These are phyloP conservation scores for Hypoxylon sp. DNA, from an alignment of 2,329 filamentous ascomycete species.

Conservation along the genomic window DNA sequence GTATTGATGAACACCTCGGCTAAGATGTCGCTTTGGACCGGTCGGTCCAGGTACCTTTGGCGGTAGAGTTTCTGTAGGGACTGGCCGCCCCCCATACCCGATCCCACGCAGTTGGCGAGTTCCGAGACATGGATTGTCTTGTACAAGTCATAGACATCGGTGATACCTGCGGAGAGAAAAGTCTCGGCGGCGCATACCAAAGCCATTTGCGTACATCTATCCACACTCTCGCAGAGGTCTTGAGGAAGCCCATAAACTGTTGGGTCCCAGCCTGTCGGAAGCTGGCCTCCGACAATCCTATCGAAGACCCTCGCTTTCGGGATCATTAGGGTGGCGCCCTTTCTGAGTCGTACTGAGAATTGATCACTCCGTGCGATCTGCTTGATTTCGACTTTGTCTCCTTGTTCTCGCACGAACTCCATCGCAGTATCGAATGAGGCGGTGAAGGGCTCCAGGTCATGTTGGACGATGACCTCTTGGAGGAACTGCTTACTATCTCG, in stretches of 20 bases:
- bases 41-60: slow-evolving; percentile 52
- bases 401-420: slow-evolving; percentile 53
- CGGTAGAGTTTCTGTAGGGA: slow-evolving; percentile 52
- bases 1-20: slow-evolving; percentile 57
- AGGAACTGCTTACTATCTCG: slow-evolving; percentile 51
- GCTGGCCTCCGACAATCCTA: slow-evolving; percentile 53
- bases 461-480: slow-evolving; percentile 54
- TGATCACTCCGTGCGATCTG: slow-evolving; percentile 43
- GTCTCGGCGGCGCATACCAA: slow-evolving; percentile 55
- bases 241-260: slow-evolving; percentile 55
- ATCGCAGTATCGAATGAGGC: slow-evolving; percentile 51
- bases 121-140: slow-evolving; percentile 57
- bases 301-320: slow-evolving; percentile 52
- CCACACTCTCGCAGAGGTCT: slow-evolving; percentile 56
- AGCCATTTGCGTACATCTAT: slow-evolving; percentile 55
- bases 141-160: slow-evolving; percentile 52
- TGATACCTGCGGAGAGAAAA: slow-evolving; percentile 54
- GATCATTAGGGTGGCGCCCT: slow-evolving; percentile 54
- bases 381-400: slow-evolving; percentile 51
- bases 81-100: slow-evolving; percentile 51
- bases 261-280: slow-evolving; percentile 57
- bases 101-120: slow-evolving; percentile 55
- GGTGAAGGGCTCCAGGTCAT: slow-evolving; percentile 56
- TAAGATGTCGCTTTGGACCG: slow-evolving; percentile 55
- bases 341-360: slow-evolving; percentile 48